These are phyloP conservation scores for Carnegiea gigantea DNA, from an alignment of 179 eudicot species.

Conservation along the genomic window DNA sequence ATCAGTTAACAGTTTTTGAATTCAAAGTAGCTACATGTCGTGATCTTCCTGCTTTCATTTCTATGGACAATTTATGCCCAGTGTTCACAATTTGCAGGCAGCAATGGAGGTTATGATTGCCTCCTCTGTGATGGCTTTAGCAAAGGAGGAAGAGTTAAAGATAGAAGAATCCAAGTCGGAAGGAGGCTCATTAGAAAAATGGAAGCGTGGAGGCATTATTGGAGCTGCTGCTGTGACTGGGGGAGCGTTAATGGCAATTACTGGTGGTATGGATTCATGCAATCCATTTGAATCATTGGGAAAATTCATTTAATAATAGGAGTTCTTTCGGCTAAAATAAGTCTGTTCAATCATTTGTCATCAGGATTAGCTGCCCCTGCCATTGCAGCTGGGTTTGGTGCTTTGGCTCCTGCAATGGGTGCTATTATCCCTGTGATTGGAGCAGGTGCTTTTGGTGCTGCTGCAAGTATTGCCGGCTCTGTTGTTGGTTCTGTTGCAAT, in stretches of 20 bases:
- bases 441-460: conserved; percentile 97
- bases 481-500: conserved; percentile 99
- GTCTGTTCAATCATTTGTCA: conserved; percentile 22
- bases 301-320: neutral
- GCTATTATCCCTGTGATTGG: conserved; percentile 86
- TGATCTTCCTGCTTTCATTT: neutral
- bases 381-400: conserved; percentile 97
- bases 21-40: neutral
- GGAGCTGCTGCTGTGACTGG: conserved; percentile 99
- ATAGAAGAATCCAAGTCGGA: conserved; percentile 47
- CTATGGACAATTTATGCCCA: neutral
- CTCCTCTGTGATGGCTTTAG: conserved; percentile 89
- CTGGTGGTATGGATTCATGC: conserved; percentile 62
- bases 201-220: conserved; percentile 94
- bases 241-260: conserved; percentile 90
- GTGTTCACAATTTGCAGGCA: conserved; percentile 48
- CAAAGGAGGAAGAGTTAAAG: conserved; percentile 60
- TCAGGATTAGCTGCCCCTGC: conserved; percentile 99
- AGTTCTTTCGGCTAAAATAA: conserved; percentile 5
- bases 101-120: conserved; percentile 89
- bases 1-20: neutral
- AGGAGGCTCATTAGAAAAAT: conserved; percentile 63
- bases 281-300: neutral
- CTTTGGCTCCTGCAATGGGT: conserved; percentile 95
- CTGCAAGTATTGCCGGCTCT: conserved; percentile 93